These are phyloP conservation scores for Thalassiosira livingstoniorum DNA, from an alignment of 352 stramenopile species.

Conservation along the genomic window DNA sequence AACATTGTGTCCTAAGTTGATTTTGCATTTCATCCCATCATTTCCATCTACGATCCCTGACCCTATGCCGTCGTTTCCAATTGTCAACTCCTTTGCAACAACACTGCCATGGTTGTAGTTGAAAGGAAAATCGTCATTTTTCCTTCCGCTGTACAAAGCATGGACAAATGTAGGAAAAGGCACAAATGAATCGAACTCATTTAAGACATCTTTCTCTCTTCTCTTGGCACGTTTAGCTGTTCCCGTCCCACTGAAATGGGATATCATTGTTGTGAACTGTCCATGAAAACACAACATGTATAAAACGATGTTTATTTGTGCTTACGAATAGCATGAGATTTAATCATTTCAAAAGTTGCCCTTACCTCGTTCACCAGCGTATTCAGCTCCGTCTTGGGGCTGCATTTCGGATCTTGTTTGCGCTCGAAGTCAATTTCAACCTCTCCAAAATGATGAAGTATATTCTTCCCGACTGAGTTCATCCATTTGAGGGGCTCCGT, in stretches of 20 bases:
- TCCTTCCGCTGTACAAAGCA: conserved; percentile 33
- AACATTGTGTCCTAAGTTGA: too few species aligned
- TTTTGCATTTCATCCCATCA: too few species aligned
- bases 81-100: conserved; percentile 21
- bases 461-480: conserved; percentile 40
- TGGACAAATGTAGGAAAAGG: conserved; percentile 20
- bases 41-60: too few species aligned
- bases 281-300: too few species aligned
- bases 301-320: too few species aligned
- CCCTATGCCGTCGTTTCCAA: too few species aligned
- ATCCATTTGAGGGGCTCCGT: conserved; percentile 68
- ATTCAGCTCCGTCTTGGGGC: conserved; percentile 63
- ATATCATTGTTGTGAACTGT: conserved; percentile 63
- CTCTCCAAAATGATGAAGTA: conserved; percentile 53
- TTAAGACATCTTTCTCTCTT: conserved; percentile 18
- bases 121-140: conserved; percentile 16
- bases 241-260: conserved; percentile 61
- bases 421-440: conserved; percentile 19
- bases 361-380: too few species aligned
- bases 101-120: conserved; percentile 4
- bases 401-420: conserved; percentile 26
- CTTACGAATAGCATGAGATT: too few species aligned
- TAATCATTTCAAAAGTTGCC: too few species aligned
- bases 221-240: conserved; percentile 39
- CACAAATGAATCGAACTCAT: conserved; percentile 11